Conservation (phyloP, 306 rosid genomes). For the Fagus crenata region DNA sequence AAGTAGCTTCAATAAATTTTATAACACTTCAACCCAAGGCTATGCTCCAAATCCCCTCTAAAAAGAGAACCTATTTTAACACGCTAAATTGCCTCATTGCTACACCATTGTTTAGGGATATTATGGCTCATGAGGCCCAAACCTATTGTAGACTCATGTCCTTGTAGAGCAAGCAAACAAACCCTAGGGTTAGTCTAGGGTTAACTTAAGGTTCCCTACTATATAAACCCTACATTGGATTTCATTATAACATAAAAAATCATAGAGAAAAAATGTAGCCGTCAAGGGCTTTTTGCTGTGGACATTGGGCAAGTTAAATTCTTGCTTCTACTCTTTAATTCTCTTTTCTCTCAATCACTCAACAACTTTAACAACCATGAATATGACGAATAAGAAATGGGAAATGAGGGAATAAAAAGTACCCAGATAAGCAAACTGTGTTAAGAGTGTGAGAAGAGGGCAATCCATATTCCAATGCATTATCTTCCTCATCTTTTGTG, state of each 20-base stretch:
- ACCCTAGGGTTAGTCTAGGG: no score
- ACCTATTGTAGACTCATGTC: no score
- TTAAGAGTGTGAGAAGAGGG: slow-evolving; percentile 98
- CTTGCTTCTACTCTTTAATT: no score
- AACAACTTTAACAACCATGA: not conserved
- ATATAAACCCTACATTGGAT: no score
- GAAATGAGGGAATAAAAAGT: slow-evolving; percentile 29
- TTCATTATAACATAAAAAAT: no score
- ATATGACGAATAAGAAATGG: slow-evolving; percentile 16
- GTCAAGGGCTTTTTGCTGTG: no score
- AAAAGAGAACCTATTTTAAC: slow-evolving; percentile 2
- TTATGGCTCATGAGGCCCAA: no score
- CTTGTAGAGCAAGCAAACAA: no score
- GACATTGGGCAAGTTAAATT: no score
- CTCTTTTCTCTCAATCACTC: no score
- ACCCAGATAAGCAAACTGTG: slow-evolving; percentile 97
- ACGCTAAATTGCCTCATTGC: not conserved
- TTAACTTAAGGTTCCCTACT: no score
- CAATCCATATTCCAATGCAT: slow-evolving; percentile 91
- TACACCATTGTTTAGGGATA: not conserved
- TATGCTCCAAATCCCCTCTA: slow-evolving; percentile 20
- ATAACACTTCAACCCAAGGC: slow-evolving; percentile 11
- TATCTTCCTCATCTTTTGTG: slow-evolving; percentile 90
- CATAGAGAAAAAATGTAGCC: no score
- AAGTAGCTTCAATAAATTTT: slow-evolving; percentile 7